Conservation (phyloP, 2,329 filamentous ascomycete genomes). For the Thermoascus crustaceus region DNA sequence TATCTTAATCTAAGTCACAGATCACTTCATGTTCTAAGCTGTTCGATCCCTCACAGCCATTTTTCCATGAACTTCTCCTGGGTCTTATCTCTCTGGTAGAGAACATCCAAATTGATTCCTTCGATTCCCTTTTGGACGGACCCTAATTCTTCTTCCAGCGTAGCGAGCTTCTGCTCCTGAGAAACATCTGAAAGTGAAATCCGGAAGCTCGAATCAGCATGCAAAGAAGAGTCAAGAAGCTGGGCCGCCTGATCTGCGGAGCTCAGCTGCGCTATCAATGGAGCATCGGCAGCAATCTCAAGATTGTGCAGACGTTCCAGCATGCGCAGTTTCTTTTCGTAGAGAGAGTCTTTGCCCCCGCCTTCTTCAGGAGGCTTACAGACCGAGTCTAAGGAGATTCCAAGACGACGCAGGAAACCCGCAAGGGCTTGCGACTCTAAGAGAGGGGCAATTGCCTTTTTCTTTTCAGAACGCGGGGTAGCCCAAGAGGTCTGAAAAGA, state of each 20-base stretch:
- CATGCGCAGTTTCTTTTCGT: constrained; percentile 23
- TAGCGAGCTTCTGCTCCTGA: constrained; percentile 19
- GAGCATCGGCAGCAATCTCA: constrained; percentile 20
- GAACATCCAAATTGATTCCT: constrained; percentile 24
- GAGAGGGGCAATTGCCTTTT: constrained; percentile 7
- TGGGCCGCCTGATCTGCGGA: constrained; percentile 25
- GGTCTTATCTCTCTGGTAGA: constrained; percentile 23
- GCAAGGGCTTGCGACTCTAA: constrained; percentile 20
- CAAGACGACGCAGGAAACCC: constrained; percentile 26
- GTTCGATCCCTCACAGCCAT: constrained; percentile 18
- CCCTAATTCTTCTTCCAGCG: constrained; percentile 23
- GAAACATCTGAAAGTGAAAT: constrained; percentile 19
- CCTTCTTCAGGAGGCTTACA: constrained; percentile 15
- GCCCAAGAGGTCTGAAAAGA: constrained; percentile 16
- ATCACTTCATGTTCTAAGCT: constrained; percentile 3
- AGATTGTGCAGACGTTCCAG: constrained; percentile 21
- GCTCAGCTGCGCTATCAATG: constrained; percentile 21
- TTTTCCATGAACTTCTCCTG: constrained; percentile 25
- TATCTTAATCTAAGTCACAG: neutral
- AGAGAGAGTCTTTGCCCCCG: constrained; percentile 14
- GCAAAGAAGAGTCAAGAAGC: constrained; percentile 23
- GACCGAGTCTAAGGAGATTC: constrained; percentile 21
- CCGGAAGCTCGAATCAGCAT: constrained; percentile 20
- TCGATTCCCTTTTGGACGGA: constrained; percentile 25
- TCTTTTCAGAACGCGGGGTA: constrained; percentile 7